Percentiles rank a stretch among this genome's conserved stretches.
Evolutionary conservation across 1,139 yeast genomes (phyloP).

Genomic region (Yamadazyma triangularis): DNA sequence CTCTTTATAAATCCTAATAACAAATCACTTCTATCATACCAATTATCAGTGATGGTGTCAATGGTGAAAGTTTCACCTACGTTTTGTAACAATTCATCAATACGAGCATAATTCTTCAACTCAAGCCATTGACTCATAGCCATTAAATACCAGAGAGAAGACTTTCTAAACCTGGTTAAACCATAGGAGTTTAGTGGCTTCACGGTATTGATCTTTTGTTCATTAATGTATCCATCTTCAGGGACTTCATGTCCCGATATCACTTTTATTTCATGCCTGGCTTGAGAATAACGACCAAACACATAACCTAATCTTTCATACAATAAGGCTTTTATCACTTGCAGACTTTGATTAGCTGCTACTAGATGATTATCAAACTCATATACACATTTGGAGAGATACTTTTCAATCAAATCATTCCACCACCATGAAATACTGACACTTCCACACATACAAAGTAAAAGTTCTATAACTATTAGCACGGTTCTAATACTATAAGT

Average conservation of each 20-base stretch:
- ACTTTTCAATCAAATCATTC: conserved; percentile 42
- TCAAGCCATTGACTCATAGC: conserved; percentile 72
- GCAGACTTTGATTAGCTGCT: conserved; percentile 28
- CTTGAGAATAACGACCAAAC: conserved; percentile 22
- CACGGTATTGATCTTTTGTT: conserved; percentile 8
- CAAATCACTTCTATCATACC: conserved; percentile 36
- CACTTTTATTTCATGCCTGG: conserved; percentile 4
- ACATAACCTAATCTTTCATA: conserved; percentile 39
- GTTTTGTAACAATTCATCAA: conserved; percentile 20
- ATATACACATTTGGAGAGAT: conserved; percentile 37
- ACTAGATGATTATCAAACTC: conserved; percentile 37
- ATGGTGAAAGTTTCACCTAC: conserved; percentile 19
- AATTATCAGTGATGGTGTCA: conserved; percentile 17
- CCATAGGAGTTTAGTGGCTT: conserved; percentile 23
- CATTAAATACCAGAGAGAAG: conserved; percentile 73
- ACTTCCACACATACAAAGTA: conserved; percentile 44
- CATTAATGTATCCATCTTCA: conserved; percentile 9
- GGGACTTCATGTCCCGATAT: conserved; percentile 1
- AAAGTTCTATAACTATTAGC: conserved; percentile 44
- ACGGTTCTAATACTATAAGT: conserved; percentile 52
- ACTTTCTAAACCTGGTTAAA: conserved; percentile 49
- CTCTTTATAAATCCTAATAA: conserved; percentile 29
- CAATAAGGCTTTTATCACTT: conserved; percentile 39
- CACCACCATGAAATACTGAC: conserved; percentile 45
- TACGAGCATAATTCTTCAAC: conserved; percentile 24